Conservation (phyloP, 345 rosid genomes). For the Salix brachista region DNA sequence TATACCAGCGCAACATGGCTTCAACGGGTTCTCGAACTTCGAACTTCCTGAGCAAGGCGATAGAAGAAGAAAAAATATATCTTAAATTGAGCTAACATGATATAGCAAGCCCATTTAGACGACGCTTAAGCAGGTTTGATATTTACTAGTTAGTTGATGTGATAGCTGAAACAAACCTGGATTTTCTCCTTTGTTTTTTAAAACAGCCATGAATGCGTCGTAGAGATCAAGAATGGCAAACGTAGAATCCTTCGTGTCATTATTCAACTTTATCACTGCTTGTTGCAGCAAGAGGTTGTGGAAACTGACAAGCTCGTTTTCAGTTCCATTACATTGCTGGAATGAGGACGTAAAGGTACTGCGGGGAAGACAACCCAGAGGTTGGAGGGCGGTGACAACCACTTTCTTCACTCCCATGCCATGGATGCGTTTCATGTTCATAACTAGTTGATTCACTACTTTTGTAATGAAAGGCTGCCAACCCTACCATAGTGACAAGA, state of each 20-base stretch:
- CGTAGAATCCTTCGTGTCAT: slow-evolving; percentile 24
- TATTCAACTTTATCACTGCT: slow-evolving; percentile 47
- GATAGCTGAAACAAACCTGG: slow-evolving; percentile 6
- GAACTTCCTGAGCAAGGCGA: slow-evolving; percentile 2
- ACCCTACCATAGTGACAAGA: slow-evolving; percentile 33
- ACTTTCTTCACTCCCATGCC: slow-evolving; percentile 58
- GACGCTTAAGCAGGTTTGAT: no score
- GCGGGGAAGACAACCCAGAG: slow-evolving; percentile 74
- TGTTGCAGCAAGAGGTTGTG: slow-evolving; percentile 51
- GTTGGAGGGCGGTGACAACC: slow-evolving; percentile 42
- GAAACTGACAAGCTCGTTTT: slow-evolving; percentile 29
- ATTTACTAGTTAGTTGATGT: no score
- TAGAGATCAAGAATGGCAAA: slow-evolving; percentile 53
- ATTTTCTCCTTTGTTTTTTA: slow-evolving; percentile 25
- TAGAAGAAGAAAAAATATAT: not conserved
- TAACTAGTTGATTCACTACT: slow-evolving; percentile 50
- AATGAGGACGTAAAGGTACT: slow-evolving; percentile 31
- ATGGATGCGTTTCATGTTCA: slow-evolving; percentile 47
- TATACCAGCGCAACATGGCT: slow-evolving; percentile 53
- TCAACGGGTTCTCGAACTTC: slow-evolving; percentile 34
- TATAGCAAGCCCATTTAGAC: no score
- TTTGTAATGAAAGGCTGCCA: slow-evolving; percentile 27
- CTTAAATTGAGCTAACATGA: no score
- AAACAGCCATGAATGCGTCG: slow-evolving; percentile 44
- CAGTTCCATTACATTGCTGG: slow-evolving; percentile 40